Evolutionary conservation across 306 rosid species (phyloP).

Genomic region (Glycine latifolia): DNA sequence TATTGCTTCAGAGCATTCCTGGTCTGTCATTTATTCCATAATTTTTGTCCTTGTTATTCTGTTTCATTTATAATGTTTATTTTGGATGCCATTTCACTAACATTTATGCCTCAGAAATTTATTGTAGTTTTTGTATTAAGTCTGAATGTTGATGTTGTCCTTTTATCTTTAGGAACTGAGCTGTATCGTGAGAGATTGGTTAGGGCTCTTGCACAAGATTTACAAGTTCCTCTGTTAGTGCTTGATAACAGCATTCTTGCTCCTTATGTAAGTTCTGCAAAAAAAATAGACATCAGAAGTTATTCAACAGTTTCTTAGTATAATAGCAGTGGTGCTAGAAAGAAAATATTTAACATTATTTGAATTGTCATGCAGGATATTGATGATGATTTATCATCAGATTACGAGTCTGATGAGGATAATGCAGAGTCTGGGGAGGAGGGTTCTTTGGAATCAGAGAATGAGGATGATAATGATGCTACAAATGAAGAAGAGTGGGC

Average conservation of each 20-base stretch:
- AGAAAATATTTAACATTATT: constrained; percentile 24
- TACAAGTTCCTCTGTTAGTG: constrained; percentile 86
- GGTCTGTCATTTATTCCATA: constrained; percentile 64
- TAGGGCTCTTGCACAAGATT: constrained; percentile 87
- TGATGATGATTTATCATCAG: constrained; percentile 80
- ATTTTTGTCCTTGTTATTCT: constrained; percentile 13
- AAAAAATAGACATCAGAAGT: constrained; percentile 11
- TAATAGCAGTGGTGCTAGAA: constrained; percentile 2
- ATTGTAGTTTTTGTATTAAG: neutral
- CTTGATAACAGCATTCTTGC: constrained; percentile 91
- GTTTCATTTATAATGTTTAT: constrained; percentile 7
- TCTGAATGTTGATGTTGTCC: constrained; percentile 40
- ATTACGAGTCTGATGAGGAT: constrained; percentile 84
- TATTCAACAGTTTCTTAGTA: neutral
- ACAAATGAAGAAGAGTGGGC: constrained; percentile 86
- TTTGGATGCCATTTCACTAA: constrained; percentile 16
- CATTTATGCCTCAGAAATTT: neutral
- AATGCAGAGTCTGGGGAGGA: constrained; percentile 71
- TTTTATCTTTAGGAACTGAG: constrained; percentile 75
- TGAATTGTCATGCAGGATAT: constrained; percentile 70
- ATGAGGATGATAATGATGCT: constrained; percentile 76
- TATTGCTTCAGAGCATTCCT: constrained; percentile 91
- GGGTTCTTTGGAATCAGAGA: constrained; percentile 75
- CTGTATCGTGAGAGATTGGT: constrained; percentile 95
- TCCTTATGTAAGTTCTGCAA: constrained; percentile 76